A percentile compares a stretch with the other conserved stretches of the same genome.
Evolutionary conservation across 768 basidiomycete species (phyloP).

Genomic region (Glaciozyma martinii): DNA sequence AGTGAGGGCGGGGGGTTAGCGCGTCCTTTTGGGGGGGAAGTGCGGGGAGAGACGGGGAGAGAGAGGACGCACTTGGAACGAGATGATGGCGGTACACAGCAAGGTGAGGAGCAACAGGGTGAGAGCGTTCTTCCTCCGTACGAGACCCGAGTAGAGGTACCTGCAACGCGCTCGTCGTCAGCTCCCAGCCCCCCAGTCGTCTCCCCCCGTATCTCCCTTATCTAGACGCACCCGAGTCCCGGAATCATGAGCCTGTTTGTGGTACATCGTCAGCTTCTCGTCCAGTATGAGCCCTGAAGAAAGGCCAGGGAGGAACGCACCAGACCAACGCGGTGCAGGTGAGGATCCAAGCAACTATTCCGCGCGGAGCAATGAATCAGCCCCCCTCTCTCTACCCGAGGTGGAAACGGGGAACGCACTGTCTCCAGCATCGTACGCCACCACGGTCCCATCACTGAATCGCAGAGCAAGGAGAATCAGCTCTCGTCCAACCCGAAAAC

Average conservation of each 20-base stretch:
- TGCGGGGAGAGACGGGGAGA: background rate
- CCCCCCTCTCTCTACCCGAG: background rate
- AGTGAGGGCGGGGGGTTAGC: background rate
- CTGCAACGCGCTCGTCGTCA: conserved; percentile 48
- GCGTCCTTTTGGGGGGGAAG: background rate
- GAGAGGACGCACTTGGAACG: conserved; percentile 36
- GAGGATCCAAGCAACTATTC: conserved; percentile 51
- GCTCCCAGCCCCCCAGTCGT: conserved; percentile 36
- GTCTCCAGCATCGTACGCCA: conserved; percentile 55
- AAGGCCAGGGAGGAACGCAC: background rate
- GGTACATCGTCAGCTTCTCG: background rate
- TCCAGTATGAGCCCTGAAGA: background rate
- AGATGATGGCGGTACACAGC: conserved; percentile 32
- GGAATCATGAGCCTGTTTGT: conserved; percentile 78
- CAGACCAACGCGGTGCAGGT: conserved; percentile 52
- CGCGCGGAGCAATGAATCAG: background rate
- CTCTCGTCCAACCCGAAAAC: no score
- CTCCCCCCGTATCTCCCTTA: conserved; percentile 24
- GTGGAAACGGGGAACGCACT: conserved; percentile 36
- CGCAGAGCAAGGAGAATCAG: no score
- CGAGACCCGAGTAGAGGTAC: conserved; percentile 46
- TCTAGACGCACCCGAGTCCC: conserved; percentile 66
- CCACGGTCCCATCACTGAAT: conserved; percentile 25
- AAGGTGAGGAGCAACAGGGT: conserved; percentile 50
- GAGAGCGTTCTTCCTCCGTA: conserved; percentile 85